Percentiles rank a stretch among this genome's conserved stretches.
These are phyloP conservation scores for Syzygium aqueum DNA, from an alignment of 345 rosid genomes.

Conservation along the genomic window DNA sequence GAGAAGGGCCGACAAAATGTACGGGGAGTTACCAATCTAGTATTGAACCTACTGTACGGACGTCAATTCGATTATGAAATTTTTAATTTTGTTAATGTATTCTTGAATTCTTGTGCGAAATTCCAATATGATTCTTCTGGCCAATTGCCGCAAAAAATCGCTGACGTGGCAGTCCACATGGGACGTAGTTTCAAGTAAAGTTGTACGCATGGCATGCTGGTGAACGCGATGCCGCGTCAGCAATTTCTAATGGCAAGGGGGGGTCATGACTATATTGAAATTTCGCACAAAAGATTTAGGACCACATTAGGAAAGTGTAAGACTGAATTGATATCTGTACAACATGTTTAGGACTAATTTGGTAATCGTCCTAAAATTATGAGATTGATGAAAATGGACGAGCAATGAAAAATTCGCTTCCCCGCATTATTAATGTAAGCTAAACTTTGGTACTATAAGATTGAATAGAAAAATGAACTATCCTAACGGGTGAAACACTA, in stretches of 20 bases:
- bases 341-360: background rate
- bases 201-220: background rate
- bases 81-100: too few species aligned
- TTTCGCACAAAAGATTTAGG: background rate
- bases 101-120: too few species aligned
- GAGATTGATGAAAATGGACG: background rate
- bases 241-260: fast-evolving
- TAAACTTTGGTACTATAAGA: background rate
- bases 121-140: background rate
- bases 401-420: background rate
- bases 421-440: too few species aligned
- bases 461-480: background rate
- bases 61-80: too few species aligned
- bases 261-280: too few species aligned
- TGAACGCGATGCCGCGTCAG: background rate
- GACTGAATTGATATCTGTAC: fast-evolving
- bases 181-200: background rate
- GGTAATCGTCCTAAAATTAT: background rate
- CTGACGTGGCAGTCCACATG: background rate
- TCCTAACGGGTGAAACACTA: background rate
- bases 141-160: fast-evolving
- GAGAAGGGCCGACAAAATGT: background rate
- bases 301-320: background rate
- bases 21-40: too few species aligned
- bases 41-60: too few species aligned